Evolutionary conservation across 768 basidiomycete genomes (phyloP).

Genomic region (Boletus huronensis): DNA sequence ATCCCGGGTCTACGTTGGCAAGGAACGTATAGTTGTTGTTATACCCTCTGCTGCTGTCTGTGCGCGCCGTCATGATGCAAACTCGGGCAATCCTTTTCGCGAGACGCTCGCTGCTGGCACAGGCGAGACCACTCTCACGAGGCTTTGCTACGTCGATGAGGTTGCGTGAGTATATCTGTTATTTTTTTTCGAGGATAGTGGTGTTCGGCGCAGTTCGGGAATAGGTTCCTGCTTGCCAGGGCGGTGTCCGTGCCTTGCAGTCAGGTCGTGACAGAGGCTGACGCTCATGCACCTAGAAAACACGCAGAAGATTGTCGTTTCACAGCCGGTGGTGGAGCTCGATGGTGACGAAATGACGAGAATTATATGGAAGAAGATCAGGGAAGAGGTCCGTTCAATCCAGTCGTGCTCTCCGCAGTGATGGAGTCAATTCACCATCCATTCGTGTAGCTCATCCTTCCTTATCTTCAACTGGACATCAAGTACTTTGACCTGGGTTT

Average conservation of each 20-base stretch:
- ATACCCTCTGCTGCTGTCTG: conserved; percentile 14
- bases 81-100: conserved; percentile 22
- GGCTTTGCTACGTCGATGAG: conserved; percentile 28
- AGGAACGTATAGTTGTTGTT: conserved; percentile 4
- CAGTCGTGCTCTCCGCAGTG: neutral
- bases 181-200: neutral
- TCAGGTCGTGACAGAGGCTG: neutral
- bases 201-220: conserved; percentile 1
- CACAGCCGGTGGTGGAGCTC: conserved; percentile 90
- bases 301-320: conserved; percentile 64
- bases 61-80: conserved; percentile 14
- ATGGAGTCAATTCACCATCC: neutral
- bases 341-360: conserved; percentile 99
- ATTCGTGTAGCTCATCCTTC: conserved; percentile 80
- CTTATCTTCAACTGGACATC: conserved; percentile 92
- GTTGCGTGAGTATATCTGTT: conserved; percentile 25
- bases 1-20: conserved; percentile 3
- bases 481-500: conserved; percentile 98
- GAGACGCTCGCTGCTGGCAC: conserved; percentile 26
- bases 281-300: conserved; percentile 19
- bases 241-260: neutral
- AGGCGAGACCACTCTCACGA: conserved; percentile 20
- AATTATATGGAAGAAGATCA: conserved; percentile 98
- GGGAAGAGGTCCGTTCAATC: conserved; percentile 70
- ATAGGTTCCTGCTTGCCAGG: neutral